Conservation (phyloP, 1,284 basidiomycete species). For the Wolfiporia cocos region DNA sequence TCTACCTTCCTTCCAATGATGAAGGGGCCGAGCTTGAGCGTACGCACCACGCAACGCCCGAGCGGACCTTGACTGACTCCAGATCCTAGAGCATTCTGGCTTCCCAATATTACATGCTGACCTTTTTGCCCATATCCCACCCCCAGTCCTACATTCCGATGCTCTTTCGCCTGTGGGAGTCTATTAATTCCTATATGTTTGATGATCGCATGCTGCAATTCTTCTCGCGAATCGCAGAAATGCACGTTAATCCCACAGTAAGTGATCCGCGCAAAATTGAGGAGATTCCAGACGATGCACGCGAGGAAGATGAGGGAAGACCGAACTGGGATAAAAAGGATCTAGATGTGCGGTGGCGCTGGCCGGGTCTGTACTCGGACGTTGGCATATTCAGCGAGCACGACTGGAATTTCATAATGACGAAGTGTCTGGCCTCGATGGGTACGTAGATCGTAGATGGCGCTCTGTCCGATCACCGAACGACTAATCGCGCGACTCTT, state of each 20-base stretch:
- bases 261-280: conserved; percentile 65
- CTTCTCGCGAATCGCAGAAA: conserved; percentile 62
- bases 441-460: conserved; percentile 41
- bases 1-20: conserved; percentile 71
- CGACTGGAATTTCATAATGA: conserved; percentile 88
- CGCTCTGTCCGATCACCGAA: background rate
- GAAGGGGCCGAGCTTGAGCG: conserved; percentile 72
- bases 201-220: conserved; percentile 80
- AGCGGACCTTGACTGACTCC: conserved; percentile 4
- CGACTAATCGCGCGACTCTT: conserved; percentile 8
- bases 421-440: conserved; percentile 85
- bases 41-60: conserved; percentile 29
- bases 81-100: conserved; percentile 59
- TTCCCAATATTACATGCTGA: conserved; percentile 77
- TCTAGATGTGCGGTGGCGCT: conserved; percentile 35
- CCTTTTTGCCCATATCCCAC: conserved; percentile 75
- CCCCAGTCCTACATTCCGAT: conserved; percentile 79
- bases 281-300: conserved; percentile 67
- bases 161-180: conserved; percentile 79
- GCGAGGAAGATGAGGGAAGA: conserved; percentile 54
- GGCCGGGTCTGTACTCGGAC: conserved; percentile 74
- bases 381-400: conserved; percentile 85
- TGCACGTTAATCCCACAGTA: conserved; percentile 66
- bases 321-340: conserved; percentile 50
- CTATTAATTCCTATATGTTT: conserved; percentile 78